A percentile compares a stretch with the other conserved stretches of the same genome.
Conservation (phyloP, 2,329 filamentous ascomycete species). For the Aspergillus thermomutatus region DNA sequence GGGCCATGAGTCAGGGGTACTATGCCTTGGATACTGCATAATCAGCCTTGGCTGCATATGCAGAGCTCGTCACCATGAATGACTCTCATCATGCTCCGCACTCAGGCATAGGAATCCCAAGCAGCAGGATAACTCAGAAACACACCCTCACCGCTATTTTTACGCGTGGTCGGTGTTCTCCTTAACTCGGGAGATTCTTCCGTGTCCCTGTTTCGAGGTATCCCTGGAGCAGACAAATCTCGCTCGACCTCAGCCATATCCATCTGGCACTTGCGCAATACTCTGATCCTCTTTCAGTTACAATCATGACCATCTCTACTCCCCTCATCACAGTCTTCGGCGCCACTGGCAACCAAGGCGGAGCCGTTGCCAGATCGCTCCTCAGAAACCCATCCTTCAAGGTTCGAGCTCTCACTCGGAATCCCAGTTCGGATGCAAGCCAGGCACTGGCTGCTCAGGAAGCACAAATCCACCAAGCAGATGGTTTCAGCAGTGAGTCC, state of each 20-base stretch:
- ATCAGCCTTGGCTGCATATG: too few relatives aligned
- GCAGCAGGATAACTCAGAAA: too few relatives aligned
- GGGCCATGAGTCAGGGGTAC: too few relatives aligned
- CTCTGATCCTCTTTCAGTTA: background rate
- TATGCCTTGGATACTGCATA: too few relatives aligned
- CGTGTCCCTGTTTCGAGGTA: too few relatives aligned
- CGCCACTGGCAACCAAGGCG: slow-evolving; percentile 23
- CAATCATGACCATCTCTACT: background rate
- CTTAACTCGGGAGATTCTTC: too few relatives aligned
- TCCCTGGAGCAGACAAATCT: background rate
- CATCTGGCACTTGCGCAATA: background rate
- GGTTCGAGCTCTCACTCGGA: slow-evolving; percentile 26
- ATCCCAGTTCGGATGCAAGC: slow-evolving; percentile 18
- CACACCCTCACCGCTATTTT: too few relatives aligned
- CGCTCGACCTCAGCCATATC: background rate
- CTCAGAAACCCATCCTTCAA: slow-evolving; percentile 22
- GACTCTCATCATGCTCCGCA: too few relatives aligned
- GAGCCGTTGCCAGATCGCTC: slow-evolving; percentile 25
- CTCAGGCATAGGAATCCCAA: too few relatives aligned
- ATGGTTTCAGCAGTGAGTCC: slow-evolving; percentile 15
- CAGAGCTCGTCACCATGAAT: too few relatives aligned
- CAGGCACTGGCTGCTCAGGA: slow-evolving; percentile 18
- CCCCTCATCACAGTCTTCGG: slow-evolving; percentile 13
- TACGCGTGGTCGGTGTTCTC: too few relatives aligned
- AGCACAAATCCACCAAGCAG: slow-evolving; percentile 22